Evolutionary conservation across 2,329 filamentous ascomycete genomes (phyloP), one percentile per base, ranked within the genome.

Genomic region (Eutypa lata): DNA sequence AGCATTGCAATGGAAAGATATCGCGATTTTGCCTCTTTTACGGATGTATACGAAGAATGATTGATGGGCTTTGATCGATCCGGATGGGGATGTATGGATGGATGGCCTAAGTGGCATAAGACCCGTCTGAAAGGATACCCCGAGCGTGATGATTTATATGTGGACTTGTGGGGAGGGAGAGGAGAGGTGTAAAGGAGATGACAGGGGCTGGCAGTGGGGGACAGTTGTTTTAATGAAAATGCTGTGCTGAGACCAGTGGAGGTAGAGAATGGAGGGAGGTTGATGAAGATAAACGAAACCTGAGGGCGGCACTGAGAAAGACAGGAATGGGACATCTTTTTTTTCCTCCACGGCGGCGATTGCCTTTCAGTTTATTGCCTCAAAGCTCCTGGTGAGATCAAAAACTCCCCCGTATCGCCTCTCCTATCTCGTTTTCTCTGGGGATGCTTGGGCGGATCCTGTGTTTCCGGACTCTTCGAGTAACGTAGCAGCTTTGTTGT

Each of bases 1-100:
- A 53, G 57, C 53, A 45, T 52, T 59, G 53, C 56, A 60, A 57
- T 55, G 51, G 43, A 47, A 50, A 55, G 7, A 16, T 38, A 38
- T 38, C 16, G 35, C 35, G 13, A 7, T 38, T 38, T 14, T 38
- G 7, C 16, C 16, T 16, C 6, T 38, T 45, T 45, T 26, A 45
- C 42, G 42, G 42, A 45, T 45, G 42, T 28, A 45, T 26, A 45
- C 42, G 42, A 45, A 22, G 42, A 18, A 45, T 45, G 22, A 45
- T 24, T 24, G 42, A 42, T 5, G 18, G 42, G 3, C 14, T 28
- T 18, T n/a, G 7, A 6, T 6, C 16, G 42, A 45, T 24, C 3
- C n/a, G 35, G 35, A 38, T 5, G 10, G 22, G 22, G 13, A 21
- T 11, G 11, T 2, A 1, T 28, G 19, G 22, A 19, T 24, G 42